Base-by-base conservation (phyloP, 768 basidiomycete genomes). In the Daedalea quercina region DNA sequence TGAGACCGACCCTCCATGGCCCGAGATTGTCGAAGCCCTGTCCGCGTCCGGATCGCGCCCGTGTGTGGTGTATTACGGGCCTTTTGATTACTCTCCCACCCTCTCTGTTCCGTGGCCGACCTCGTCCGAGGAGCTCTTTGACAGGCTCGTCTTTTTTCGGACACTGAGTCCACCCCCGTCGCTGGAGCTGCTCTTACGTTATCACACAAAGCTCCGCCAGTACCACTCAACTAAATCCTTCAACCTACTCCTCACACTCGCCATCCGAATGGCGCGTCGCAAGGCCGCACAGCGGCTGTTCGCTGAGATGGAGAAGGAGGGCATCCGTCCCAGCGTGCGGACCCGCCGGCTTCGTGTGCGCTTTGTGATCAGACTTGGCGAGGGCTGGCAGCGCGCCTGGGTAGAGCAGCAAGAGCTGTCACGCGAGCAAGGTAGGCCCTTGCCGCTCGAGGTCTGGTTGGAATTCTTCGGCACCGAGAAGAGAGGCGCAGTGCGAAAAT, bases 321-420 rank as follows among this genome's bases (percentile, higher is more conserved):
- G 65, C 6, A 59, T 85, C 2, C 61, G 59, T 3, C 67, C 64
- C 31, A 75, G 84, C 63, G 52, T 75, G 45, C 78, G 83, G 59
- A 85, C 86, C 1, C 70, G 73, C 65, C 77, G 77, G 65, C 65
- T 87, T 35, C 70, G 72, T 52, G 74, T 78, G 55, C 77, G 87
- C 19, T 78, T 74, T 70, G 65, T 84, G 48, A 70, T 87, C 43
- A 72, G 75, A 44, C 70, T 72, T 3, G 84, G 80, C 8, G 65
- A 63, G 15, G 28, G 48, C 41, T 87, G 85, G 84, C 64, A 73
- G 11, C 64, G 72, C 22, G 86, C 84, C 20, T 87, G 82, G 82
- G 57, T 59, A 13, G 55, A 44, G 48, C 54, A 54, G 51, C 45
- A 25, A 43, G 52, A 53, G 25, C 59, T 25, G 37, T 48, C 35